Base-by-base conservation (phyloP, 2,329 filamentous ascomycete species). In the Fragosphaeria purpurea region DNA sequence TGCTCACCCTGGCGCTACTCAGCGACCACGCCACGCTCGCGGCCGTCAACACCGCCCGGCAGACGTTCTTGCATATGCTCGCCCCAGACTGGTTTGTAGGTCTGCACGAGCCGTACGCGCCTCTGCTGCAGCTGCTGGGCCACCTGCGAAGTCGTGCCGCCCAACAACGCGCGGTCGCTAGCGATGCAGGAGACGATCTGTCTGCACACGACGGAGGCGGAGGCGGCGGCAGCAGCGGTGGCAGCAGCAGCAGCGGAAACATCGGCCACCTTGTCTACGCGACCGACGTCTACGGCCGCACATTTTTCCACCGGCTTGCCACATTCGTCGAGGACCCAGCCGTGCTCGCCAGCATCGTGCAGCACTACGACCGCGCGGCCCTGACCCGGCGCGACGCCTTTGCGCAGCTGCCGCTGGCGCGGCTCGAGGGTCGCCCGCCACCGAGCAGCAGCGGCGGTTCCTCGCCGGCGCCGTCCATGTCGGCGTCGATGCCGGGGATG, bases 241-340 rank as follows among this genome's bases (percentile, higher is more conserved):
- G 41, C 13, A 32, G 11, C 46, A 41, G 43, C 30, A 34, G 46
- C 30, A 33, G 34, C 30, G 30, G 6, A 5, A 12, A n/a, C 1
- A 32, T 52, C 7, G 49, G 50, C 0, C 51, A 57, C 34, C 61
- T 70, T 30, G 57, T 75, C 33, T 63, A 63, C 22, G 57, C 60
- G 2, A 61, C 62, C 11, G 77, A 80, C 54, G 60, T 67, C 39
- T 79, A 76, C 54, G 76, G 76, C 1, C 73, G 77, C 40, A 77
- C 67, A 5, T 67, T 75, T 43, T 75, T 77, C 34, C 77, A 80
- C 56, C 60, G 70, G 4, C 61, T 74, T 0, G 52, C 59, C 22
- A 60, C 63, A 4, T 58, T 61, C 12, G 50, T 69, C 34, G 55
- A 56, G 31, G 59, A 61, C 42, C 50, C 51, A 3, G 61, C 61